These are phyloP conservation scores for Cercospora berteroae DNA, from an alignment of 2,329 filamentous ascomycete species.

Conservation along the genomic window DNA sequence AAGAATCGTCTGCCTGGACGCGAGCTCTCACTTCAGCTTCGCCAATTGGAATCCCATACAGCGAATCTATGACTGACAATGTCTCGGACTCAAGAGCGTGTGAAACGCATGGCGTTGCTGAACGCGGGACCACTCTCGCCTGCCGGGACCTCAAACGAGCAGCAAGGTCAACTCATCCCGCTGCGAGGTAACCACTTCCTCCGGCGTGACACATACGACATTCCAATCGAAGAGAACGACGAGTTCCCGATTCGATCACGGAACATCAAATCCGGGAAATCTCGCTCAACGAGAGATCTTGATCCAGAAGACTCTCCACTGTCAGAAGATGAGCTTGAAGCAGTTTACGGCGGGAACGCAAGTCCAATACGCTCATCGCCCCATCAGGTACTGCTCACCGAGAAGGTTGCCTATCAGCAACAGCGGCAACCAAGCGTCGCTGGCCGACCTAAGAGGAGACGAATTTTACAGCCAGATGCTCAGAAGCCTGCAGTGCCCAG, in stretches of 20 bases:
- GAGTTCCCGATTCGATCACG: neutral
- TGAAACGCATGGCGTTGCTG: neutral
- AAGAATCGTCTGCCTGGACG: neutral
- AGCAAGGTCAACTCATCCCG: constrained; percentile 21
- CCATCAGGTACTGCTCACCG: neutral
- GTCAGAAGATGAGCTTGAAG: constrained; percentile 30
- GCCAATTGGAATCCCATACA: neutral
- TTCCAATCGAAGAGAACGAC: constrained; percentile 19
- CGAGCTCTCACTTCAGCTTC: neutral
- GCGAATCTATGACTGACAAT: neutral
- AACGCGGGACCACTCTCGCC: neutral
- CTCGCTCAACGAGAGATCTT: constrained; percentile 2
- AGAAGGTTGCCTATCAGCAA: neutral
- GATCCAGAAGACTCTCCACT: constrained; percentile 33
- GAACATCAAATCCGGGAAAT: neutral
- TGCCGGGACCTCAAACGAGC: constrained; percentile 27
- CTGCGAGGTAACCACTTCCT: constrained; percentile 23
- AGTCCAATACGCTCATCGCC: constrained; percentile 15
- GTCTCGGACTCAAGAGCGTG: neutral
- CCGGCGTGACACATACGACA: constrained; percentile 18
- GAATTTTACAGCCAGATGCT: neutral
- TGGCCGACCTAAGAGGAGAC: neutral
- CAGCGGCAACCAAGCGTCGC: neutral
- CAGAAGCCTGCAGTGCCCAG: neutral
- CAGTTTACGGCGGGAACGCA: constrained; percentile 20